Conservation (phyloP, 768 basidiomycete genomes). For the Megacollybia marginata region DNA sequence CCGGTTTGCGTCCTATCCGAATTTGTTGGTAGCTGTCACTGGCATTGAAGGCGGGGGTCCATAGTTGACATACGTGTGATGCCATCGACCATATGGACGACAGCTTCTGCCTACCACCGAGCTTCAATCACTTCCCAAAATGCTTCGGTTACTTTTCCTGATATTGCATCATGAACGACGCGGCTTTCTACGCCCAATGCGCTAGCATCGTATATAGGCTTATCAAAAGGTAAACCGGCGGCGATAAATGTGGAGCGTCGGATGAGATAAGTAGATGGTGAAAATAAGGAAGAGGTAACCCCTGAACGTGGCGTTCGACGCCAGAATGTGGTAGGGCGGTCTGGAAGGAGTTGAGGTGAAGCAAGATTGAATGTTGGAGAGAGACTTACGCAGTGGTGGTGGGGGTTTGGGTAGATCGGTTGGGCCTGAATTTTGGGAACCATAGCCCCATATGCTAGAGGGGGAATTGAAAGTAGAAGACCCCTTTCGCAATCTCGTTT, state of each 20-base stretch:
- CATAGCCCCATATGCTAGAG: slow-evolving; percentile 21
- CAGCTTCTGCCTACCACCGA: not conserved
- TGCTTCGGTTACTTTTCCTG: slow-evolving; percentile 2
- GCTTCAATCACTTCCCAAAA: slow-evolving; percentile 6
- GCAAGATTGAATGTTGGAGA: not conserved
- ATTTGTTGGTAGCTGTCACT: too few relatives aligned
- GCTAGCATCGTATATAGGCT: slow-evolving; percentile 53
- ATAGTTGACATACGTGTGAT: too few relatives aligned
- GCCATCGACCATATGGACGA: too few relatives aligned
- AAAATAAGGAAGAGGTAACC: slow-evolving; percentile 62
- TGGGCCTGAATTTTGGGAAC: slow-evolving; percentile 12
- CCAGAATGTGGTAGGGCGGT: slow-evolving; percentile 82
- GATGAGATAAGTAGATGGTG: slow-evolving; percentile 65
- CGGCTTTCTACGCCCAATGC: slow-evolving; percentile 57
- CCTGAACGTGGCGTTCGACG: slow-evolving; percentile 65
- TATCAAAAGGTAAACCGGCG: slow-evolving; percentile 63
- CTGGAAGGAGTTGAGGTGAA: slow-evolving; percentile 24
- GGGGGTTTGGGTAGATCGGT: slow-evolving; percentile 52
- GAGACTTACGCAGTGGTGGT: slow-evolving; percentile 54
- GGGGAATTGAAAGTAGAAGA: slow-evolving; percentile 16
- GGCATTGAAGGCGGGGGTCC: too few relatives aligned
- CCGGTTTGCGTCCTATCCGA: too few relatives aligned
- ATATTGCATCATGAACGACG: slow-evolving; percentile 1
- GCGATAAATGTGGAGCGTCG: slow-evolving; percentile 76
- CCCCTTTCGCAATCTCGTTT: not conserved